A percentile compares a stretch with the other conserved stretches of the same genome.
Evolutionary conservation across 129 eudicot genomes (phyloP).

Genomic region (Smallanthus sonchifolius): DNA sequence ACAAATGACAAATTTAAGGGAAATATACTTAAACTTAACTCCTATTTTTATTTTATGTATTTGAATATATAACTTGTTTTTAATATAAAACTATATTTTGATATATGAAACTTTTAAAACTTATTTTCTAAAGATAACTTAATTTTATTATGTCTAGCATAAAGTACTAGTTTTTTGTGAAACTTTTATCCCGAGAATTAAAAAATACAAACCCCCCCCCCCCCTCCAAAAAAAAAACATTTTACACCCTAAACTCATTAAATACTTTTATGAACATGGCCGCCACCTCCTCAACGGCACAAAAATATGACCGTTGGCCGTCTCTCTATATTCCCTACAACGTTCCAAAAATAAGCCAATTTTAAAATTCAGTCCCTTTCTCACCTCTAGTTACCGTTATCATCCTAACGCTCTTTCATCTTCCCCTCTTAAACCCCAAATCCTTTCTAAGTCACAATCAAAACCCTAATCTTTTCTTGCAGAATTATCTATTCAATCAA

Average conservation of each 20-base stretch:
- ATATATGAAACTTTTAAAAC: too few species aligned
- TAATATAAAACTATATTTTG: too few species aligned
- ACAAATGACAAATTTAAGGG: too few species aligned
- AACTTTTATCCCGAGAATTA: too few species aligned
- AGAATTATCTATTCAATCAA: neutral
- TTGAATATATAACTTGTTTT: too few species aligned
- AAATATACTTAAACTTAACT: too few species aligned
- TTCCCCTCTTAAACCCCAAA: constrained; percentile 30
- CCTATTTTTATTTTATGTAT: too few species aligned
- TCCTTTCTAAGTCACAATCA: constrained; percentile 2
- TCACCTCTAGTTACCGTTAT: constrained; percentile 34
- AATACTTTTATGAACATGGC: neutral
- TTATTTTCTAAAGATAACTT: too few species aligned
- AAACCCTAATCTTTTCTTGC: neutral
- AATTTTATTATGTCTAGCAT: too few species aligned
- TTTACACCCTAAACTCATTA: neutral
- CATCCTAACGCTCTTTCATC: constrained; percentile 13
- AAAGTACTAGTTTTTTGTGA: too few species aligned
- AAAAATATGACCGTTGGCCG: constrained; percentile 37
- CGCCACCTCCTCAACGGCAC: constrained; percentile 11
- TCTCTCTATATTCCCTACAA: constrained; percentile 10
- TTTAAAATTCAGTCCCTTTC: constrained; percentile 21
- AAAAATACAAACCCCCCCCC: too few species aligned
- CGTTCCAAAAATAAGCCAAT: constrained; percentile 15
- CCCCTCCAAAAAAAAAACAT: too few species aligned